These are phyloP conservation scores for Stemphylium lycopersici DNA, from an alignment of 2,329 filamentous ascomycete species.

Conservation along the genomic window DNA sequence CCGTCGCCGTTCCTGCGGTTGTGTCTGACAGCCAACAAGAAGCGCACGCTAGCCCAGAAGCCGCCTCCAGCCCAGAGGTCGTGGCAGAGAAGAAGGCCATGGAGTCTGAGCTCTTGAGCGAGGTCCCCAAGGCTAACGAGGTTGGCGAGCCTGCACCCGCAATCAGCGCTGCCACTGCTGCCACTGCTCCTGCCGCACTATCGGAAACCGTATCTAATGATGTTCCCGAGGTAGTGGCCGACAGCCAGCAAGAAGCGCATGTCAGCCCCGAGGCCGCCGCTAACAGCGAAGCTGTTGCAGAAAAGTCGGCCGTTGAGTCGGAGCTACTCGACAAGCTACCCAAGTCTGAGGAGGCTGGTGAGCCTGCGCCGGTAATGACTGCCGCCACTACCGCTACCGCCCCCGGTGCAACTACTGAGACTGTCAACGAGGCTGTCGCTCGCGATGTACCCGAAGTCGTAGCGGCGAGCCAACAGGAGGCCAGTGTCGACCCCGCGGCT, in stretches of 20 bases:
- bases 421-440: conserved; percentile 29
- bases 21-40: conserved; percentile 75
- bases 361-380: conserved; percentile 34
- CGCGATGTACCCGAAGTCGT: conserved; percentile 63
- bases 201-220: conserved; percentile 40
- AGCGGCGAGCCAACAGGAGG: conserved; percentile 72
- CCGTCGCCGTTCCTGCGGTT: conserved; percentile 57
- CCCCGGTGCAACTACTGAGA: conserved; percentile 8
- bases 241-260: conserved; percentile 72
- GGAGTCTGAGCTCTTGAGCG: conserved; percentile 73
- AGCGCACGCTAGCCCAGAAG: conserved; percentile 67
- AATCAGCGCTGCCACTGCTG: conserved; percentile 18
- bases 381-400: conserved; percentile 19
- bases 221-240: conserved; percentile 67
- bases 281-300: conserved; percentile 67
- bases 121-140: conserved; percentile 56
- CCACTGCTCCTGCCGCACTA: conserved; percentile 17
- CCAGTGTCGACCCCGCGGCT: conserved; percentile 67
- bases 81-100: conserved; percentile 73
- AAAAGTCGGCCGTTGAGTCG: conserved; percentile 73
- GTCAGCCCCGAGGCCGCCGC: conserved; percentile 70
- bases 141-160: conserved; percentile 47
- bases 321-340: conserved; percentile 63
- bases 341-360: conserved; percentile 22
- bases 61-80: conserved; percentile 67